Conservation (phyloP, 2,329 filamentous ascomycete species). For the Arthroderma sp. region DNA sequence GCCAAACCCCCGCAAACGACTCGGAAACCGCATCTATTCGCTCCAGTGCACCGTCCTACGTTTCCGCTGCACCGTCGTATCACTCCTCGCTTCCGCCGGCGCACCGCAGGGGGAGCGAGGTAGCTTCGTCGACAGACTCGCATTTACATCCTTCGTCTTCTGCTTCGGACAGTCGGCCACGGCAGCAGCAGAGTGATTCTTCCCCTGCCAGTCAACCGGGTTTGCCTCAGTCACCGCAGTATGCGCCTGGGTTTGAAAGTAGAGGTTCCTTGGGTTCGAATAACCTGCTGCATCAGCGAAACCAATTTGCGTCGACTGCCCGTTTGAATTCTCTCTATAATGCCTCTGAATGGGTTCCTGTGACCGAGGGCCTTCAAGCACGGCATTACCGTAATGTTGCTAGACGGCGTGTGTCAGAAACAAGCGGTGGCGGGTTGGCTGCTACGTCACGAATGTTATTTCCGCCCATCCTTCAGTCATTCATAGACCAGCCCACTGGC, state of each 20-base stretch:
- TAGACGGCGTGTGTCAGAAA: conserved; percentile 42
- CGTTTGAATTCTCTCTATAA: conserved; percentile 35
- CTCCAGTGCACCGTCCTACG: conserved; percentile 56
- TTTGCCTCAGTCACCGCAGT: conserved; percentile 20
- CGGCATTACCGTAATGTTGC: conserved; percentile 53
- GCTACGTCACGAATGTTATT: conserved; percentile 10
- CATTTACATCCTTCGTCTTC: conserved; percentile 12
- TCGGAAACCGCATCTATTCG: conserved; percentile 55
- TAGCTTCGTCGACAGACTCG: conserved; percentile 7
- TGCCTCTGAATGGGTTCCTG: conserved; percentile 46
- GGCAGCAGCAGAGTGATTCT: not conserved
- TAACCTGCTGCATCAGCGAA: not conserved
- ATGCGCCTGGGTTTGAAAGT: conserved; percentile 36
- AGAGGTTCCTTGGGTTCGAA: not conserved
- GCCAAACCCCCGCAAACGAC: conserved; percentile 25
- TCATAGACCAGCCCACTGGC: conserved; percentile 9
- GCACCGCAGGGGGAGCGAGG: conserved; percentile 8
- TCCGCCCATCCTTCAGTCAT: conserved; percentile 17
- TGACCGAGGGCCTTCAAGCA: conserved; percentile 41
- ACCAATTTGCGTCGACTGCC: too few species aligned
- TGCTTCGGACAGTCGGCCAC: not conserved
- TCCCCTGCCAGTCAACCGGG: conserved; percentile 4
- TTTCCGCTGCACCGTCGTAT: conserved; percentile 53
- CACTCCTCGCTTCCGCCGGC: conserved; percentile 31
- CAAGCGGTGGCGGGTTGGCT: conserved; percentile 13